A percentile compares a stretch with the other conserved stretches of the same genome.
phyloP scores from a whole-genome alignment of 768 basidiomycete genomes.

The Dendrothele bispora region DNA sequence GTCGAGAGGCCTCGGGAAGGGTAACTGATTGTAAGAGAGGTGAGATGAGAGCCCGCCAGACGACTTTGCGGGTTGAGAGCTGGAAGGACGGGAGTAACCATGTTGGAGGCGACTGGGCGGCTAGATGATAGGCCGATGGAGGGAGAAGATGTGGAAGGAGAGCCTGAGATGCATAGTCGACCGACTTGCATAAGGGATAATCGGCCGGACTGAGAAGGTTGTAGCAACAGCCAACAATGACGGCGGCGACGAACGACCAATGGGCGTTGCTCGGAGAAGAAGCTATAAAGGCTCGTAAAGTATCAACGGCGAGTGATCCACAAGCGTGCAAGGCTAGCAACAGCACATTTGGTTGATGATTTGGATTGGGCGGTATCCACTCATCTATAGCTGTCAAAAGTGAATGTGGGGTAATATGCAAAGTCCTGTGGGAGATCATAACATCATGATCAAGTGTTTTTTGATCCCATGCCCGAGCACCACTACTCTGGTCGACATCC shows the following conservation, averaged over 20 bases:
- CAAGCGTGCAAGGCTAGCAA: slow-evolving; percentile 76
- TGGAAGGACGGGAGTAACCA: slow-evolving; percentile 38
- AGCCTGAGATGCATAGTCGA: slow-evolving; percentile 34
- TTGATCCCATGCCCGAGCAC: slow-evolving; percentile 48
- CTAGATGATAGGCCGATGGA: slow-evolving; percentile 62
- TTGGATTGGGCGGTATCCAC: slow-evolving; percentile 43
- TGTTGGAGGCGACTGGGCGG: slow-evolving; percentile 65
- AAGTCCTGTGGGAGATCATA: slow-evolving; percentile 58
- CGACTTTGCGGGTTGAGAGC: slow-evolving; percentile 61
- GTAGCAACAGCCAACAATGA: slow-evolving; percentile 80
- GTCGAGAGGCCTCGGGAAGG: not conserved
- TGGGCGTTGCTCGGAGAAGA: slow-evolving; percentile 4
- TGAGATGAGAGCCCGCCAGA: slow-evolving; percentile 66
- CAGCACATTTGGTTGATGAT: slow-evolving; percentile 35
- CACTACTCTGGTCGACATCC: slow-evolving; percentile 56
- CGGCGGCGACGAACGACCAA: slow-evolving; percentile 55
- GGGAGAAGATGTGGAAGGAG: slow-evolving; percentile 40
- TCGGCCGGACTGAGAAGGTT: slow-evolving; percentile 54
- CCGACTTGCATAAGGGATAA: not conserved
- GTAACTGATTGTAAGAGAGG: not conserved
- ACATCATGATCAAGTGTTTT: too few relatives aligned
- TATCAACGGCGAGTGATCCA: slow-evolving; percentile 68
- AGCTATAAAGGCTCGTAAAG: slow-evolving; percentile 53
- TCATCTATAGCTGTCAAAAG: slow-evolving; percentile 46
- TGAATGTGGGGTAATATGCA: slow-evolving; percentile 50